Evolutionary conservation across 352 stramenopile species (phyloP).

Genomic region (Phytophthora ohioensis): DNA sequence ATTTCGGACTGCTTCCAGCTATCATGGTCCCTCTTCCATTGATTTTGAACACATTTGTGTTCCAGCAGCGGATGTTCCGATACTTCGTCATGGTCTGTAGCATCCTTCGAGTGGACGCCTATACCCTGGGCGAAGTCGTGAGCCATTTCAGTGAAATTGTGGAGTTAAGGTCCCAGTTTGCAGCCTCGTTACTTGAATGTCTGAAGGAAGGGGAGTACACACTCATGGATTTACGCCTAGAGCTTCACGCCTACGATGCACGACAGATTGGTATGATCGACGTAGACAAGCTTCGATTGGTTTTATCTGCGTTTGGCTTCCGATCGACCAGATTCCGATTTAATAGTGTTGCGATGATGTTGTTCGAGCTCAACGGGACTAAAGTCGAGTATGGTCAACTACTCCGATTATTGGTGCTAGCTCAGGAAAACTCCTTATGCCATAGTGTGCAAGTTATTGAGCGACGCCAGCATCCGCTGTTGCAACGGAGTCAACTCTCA

Average conservation of each 20-base stretch:
- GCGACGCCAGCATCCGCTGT: constrained; percentile 33
- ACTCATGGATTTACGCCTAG: constrained; percentile 44
- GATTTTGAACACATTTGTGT: constrained; percentile 65
- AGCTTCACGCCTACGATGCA: constrained; percentile 42
- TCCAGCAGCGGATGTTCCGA: constrained; percentile 69
- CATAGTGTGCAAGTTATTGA: constrained; percentile 1
- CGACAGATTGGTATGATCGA: constrained; percentile 47
- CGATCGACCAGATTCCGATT: constrained; percentile 64
- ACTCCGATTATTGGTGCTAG: constrained; percentile 44
- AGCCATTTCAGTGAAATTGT: constrained; percentile 71
- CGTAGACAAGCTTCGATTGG: constrained; percentile 51
- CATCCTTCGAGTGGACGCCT: constrained; percentile 61
- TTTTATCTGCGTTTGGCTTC: constrained; percentile 56
- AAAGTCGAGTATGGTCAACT: constrained; percentile 62
- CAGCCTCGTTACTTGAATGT: constrained; percentile 35
- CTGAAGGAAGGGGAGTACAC: constrained; percentile 36
- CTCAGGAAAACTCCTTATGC: constrained; percentile 14
- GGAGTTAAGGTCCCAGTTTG: constrained; percentile 61
- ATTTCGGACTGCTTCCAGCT: constrained; percentile 42
- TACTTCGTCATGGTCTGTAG: constrained; percentile 68
- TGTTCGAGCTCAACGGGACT: constrained; percentile 54
- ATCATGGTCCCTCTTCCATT: constrained; percentile 51
- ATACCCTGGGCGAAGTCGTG: constrained; percentile 62
- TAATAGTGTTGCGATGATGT: constrained; percentile 63
- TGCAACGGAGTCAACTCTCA: constrained; percentile 26